These are phyloP conservation scores for Suhomyces terraborum DNA, from an alignment of 1,139 yeast genomes.

Conservation along the genomic window DNA sequence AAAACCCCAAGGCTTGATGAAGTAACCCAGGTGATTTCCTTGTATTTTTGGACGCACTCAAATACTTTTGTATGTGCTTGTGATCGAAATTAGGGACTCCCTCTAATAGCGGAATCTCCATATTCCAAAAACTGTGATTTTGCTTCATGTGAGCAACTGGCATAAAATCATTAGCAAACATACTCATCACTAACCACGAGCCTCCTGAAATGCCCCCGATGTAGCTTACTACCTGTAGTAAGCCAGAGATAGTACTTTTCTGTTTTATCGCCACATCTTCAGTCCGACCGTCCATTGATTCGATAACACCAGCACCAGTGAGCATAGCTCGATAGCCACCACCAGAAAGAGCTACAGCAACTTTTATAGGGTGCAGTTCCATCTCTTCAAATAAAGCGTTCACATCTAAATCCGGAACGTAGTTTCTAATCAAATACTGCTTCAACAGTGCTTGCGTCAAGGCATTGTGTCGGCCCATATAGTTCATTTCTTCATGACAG, in stretches of 20 bases:
- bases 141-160: constrained; percentile 39
- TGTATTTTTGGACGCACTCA: not conserved
- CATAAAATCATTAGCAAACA: constrained; percentile 46
- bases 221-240: constrained; percentile 56
- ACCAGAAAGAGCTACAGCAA: constrained; percentile 67
- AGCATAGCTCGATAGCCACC: constrained; percentile 75
- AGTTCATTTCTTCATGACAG: constrained; percentile 37
- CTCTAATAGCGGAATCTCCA: constrained; percentile 13
- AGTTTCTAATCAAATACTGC: constrained; percentile 36
- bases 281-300: constrained; percentile 53
- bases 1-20: constrained; percentile 16
- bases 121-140: constrained; percentile 39
- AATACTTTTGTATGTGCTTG: constrained; percentile 9
- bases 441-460: constrained; percentile 34
- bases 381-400: constrained; percentile 20
- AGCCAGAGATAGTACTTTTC: constrained; percentile 42
- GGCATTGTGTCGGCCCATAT: constrained; percentile 35
- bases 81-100: constrained; percentile 57
- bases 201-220: constrained; percentile 74
- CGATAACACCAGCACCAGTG: constrained; percentile 61
- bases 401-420: constrained; percentile 41
- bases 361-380: constrained; percentile 30
- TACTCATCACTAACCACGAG: constrained; percentile 61
- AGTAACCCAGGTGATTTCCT: constrained; percentile 10
- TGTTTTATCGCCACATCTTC: too few species aligned